Evolutionary conservation across 2,329 filamentous ascomycete genomes (phyloP), one percentile per base, ranked within the genome.

Genomic region (Aspergillus ochraceoroseus): DNA sequence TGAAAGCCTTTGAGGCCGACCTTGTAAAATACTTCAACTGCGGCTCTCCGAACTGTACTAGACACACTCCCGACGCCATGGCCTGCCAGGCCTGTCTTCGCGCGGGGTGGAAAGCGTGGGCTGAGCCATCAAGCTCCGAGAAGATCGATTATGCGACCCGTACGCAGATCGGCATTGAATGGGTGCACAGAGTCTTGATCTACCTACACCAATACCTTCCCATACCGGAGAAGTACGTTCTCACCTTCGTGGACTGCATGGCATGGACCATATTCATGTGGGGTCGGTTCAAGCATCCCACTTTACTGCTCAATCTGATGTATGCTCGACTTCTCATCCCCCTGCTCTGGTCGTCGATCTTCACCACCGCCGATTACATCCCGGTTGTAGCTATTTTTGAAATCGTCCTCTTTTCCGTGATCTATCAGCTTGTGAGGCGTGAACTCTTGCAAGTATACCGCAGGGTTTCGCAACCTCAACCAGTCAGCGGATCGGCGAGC

Each of bases 71-170:
- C 9, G 19, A 33, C 7, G 20, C 9, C 5, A 7, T 28, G 13
- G 45, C 41, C 3, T 51, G 48, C 14, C 46, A 41, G n/a, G 37
- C 18, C 9, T 51, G 48, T 8, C 38, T 51, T 6, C 43, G 38
- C 5, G 11, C 14, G 17, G 48, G 48, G 23, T 51, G 48, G 48
- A 31, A 43, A 27, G 38, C 27, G 19, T 51, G 38, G 32, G 35
- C 38, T 2, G 28, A 43, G 5, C 32, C 48, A 8, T 32, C 34
- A 2, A 17, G 17, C 2, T 8, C 26, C 3, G 39, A 45, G 5
- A 41, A 44, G 18, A 28, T 28, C 8, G 31, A 29, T 8, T 44
- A 41, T 26, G 29, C 31, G 3, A 43, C 39, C 17, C 39, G 28
- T n/a, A 32, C 31, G n/a, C 36, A 43, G 8, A 39, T 39, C n/a